These are phyloP conservation scores for Striga asiatica DNA, from an alignment of 257 asterid genomes.

Conservation along the genomic window DNA sequence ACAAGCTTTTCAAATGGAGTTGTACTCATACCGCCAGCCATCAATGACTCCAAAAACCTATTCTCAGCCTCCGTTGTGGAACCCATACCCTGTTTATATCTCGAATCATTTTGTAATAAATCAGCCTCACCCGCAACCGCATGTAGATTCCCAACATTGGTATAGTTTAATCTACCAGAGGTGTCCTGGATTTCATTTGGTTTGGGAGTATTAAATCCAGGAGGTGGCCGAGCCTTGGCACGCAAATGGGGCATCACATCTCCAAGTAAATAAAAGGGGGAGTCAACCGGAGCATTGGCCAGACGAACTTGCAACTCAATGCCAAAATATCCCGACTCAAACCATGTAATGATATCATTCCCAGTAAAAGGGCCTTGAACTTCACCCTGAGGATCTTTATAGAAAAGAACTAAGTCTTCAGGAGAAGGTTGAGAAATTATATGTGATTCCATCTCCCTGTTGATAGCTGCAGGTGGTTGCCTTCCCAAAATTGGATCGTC, in stretches of 20 bases:
- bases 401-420: slow-evolving; percentile 69
- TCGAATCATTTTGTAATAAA: slow-evolving; percentile 38
- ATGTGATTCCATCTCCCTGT: slow-evolving; percentile 42
- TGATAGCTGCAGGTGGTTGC: slow-evolving; percentile 45
- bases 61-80: slow-evolving; percentile 66
- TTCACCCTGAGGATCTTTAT: slow-evolving; percentile 89
- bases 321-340: slow-evolving; percentile 95
- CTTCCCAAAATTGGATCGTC: slow-evolving; percentile 48
- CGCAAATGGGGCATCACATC: slow-evolving; percentile 97
- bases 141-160: slow-evolving; percentile 36
- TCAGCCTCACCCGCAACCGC: slow-evolving; percentile 44
- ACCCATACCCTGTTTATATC: slow-evolving; percentile 28
- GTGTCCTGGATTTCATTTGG: slow-evolving; percentile 50
- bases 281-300: slow-evolving; percentile 56
- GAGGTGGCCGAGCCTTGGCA: slow-evolving; percentile 92
- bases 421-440: slow-evolving; percentile 54
- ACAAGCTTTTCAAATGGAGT: slow-evolving; percentile 45
- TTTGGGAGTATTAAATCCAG: slow-evolving; percentile 81
- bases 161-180: slow-evolving; percentile 32
- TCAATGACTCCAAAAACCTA: slow-evolving; percentile 76
- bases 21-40: slow-evolving; percentile 50
- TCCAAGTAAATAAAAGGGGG: slow-evolving; percentile 73
- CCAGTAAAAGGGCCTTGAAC: slow-evolving; percentile 97
- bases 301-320: slow-evolving; percentile 83
- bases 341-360: slow-evolving; percentile 88